Evolutionary conservation across 306 rosid species (phyloP).

Genomic region (Casuarina equisetifolia): DNA sequence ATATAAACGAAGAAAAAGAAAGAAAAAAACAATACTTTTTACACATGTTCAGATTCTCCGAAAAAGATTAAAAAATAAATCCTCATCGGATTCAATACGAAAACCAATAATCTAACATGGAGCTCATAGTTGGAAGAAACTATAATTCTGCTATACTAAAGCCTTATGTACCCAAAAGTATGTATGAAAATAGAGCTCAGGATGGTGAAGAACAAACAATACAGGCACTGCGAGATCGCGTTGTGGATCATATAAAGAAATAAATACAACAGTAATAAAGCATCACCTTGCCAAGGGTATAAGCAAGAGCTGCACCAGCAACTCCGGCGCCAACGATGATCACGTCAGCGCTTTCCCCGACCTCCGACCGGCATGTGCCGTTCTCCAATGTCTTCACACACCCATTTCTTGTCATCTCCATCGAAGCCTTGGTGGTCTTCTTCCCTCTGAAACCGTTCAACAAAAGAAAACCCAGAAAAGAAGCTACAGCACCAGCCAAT

Average conservation of each 20-base stretch:
- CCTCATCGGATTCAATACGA: background rate
- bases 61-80: background rate
- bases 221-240: background rate
- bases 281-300: conserved; percentile 76
- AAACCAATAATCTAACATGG: background rate
- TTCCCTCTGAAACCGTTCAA: conserved; percentile 31
- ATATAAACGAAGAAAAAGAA: too few relatives aligned
- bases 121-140: background rate
- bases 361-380: conserved; percentile 20
- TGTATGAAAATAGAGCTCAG: background rate
- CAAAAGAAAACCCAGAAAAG: conserved; percentile 40
- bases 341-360: conserved; percentile 34
- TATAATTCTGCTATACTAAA: background rate
- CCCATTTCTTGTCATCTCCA: conserved; percentile 16
- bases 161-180: background rate
- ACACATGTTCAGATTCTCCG: background rate
- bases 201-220: background rate
- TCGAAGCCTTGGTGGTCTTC: conserved; percentile 28
- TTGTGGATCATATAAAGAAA: background rate
- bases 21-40: background rate
- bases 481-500: conserved; percentile 47
- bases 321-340: conserved; percentile 91
- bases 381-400: conserved; percentile 19
- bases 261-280: background rate
- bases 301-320: conserved; percentile 94